Evolutionary conservation across 495 filamentous ascomycete species (phyloP).

Genomic region (Aspergillus mulundensis): DNA sequence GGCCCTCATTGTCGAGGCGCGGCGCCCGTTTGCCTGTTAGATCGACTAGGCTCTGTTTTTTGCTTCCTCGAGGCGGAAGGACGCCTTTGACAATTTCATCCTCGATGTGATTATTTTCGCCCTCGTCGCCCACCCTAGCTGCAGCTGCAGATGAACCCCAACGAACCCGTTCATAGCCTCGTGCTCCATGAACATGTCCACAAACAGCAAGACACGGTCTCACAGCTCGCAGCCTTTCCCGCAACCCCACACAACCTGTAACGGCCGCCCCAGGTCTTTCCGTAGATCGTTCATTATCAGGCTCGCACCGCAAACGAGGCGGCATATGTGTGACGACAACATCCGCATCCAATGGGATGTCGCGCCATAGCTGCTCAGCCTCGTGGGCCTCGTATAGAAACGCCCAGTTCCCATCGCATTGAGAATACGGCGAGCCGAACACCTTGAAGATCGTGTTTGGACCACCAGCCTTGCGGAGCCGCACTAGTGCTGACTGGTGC

Average conservation of each 20-base stretch:
- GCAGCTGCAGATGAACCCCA: constrained; percentile 21
- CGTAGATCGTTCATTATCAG: neutral
- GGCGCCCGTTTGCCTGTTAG: constrained; percentile 44
- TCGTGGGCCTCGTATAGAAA: constrained; percentile 58
- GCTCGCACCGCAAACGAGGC: constrained; percentile 42
- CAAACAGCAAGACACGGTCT: constrained; percentile 44
- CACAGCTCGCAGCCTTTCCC: constrained; percentile 32
- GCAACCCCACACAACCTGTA: constrained; percentile 39
- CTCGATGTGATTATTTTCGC: neutral
- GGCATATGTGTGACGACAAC: constrained; percentile 49
- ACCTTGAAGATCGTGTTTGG: constrained; percentile 66
- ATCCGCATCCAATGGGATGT: constrained; percentile 43
- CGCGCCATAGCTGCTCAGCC: constrained; percentile 47
- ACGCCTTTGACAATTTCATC: constrained; percentile 6
- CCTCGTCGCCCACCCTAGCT: neutral
- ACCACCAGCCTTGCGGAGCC: constrained; percentile 51
- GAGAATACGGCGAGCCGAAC: constrained; percentile 73
- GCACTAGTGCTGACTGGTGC: constrained; percentile 57
- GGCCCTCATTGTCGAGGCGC: constrained; percentile 40
- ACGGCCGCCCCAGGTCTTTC: too few species aligned
- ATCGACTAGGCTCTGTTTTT: constrained; percentile 57
- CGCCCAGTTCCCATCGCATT: constrained; percentile 61
- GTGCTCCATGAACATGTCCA: constrained; percentile 49
- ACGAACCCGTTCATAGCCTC: constrained; percentile 42
- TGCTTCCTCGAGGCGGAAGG: constrained; percentile 41